phyloP scores from a whole-genome alignment of 2,329 filamentous ascomycete species.

The Ambrosiella beaveri region DNA sequence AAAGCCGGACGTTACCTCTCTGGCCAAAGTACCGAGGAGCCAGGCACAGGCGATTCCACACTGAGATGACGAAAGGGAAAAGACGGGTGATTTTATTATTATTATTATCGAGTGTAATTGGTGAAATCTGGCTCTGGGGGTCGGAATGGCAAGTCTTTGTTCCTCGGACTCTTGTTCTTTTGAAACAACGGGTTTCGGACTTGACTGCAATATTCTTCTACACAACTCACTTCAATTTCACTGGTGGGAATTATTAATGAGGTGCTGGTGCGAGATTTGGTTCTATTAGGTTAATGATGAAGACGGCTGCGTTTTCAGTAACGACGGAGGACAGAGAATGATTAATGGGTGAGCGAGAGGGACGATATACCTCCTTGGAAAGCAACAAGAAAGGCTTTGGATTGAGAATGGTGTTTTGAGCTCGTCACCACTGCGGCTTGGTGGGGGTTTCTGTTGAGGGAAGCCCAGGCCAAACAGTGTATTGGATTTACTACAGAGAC shows the following conservation, averaged over 20 bases:
- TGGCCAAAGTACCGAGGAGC: not conserved
- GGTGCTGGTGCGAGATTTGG: not conserved
- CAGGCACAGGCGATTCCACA: not conserved
- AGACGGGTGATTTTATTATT: not conserved
- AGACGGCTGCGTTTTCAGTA: not conserved
- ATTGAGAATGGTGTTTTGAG: not conserved
- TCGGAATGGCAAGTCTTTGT: not conserved
- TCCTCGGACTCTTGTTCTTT: not conserved
- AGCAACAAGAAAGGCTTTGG: not conserved
- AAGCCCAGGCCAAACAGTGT: not conserved
- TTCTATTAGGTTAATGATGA: conserved; percentile 1
- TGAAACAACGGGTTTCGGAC: not conserved
- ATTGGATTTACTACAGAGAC: not conserved
- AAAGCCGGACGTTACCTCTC: not conserved
- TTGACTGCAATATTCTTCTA: not conserved
- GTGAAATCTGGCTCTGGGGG: no score
- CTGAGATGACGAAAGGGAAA: not conserved
- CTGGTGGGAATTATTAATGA: conserved; percentile 12
- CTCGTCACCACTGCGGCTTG: no score
- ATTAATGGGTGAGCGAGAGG: not conserved
- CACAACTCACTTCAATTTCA: conserved; percentile 5
- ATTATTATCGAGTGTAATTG: no score
- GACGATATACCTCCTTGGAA: not conserved
- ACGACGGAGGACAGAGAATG: not conserved
- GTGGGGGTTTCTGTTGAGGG: not conserved